Evolutionary conservation across 176 grass and related monocot species (phyloP), one percentile per base, ranked within the genome.

Genomic region (Carex littledalei): DNA sequence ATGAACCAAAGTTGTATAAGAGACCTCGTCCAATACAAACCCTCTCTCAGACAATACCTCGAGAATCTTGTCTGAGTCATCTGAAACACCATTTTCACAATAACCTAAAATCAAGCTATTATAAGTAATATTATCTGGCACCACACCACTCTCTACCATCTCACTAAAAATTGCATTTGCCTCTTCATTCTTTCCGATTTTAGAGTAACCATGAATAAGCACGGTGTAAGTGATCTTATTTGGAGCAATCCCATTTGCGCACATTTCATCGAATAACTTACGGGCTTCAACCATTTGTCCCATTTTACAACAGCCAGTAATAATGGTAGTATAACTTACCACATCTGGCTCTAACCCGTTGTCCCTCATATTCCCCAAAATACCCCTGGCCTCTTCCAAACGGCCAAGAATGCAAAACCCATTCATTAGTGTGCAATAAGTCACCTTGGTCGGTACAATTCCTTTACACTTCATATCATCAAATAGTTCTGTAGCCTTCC

Each of bases 141-240:
- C 63, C 89, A 97, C 85, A 22, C 87, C 89, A 34, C 52, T 87
- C 78, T 81, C 81, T 78, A 91, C 56, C 95, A 97, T 97, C 84
- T 97, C 87, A 45, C 88, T 85, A 79, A 94, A 86, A 92, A 91
- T 86, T 81, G 91, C 87, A 84, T 83, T 89, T 15, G 92, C 94
- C 81, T 85, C 87, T 81, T 90, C 72, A 34, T 63, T 91, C 43
- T 91, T 87, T 12, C 90, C 92, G 68, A 84, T 90, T 90, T 97
- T 94, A 86, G 78, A 88, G 62, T 91, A 93, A 35, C 89, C 94
- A 87, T 86, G 87, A 71, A 97, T 97, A 64, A 97, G 82, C 65
- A 68, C 87, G 56, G 94, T 97, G 75, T 94, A 97, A 67, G 94
- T 97, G 45, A 89, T 18, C 71, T 94, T 97, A 84, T 97, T 97